Conservation (phyloP, 768 basidiomycete species). For the Hortiboletus campestris region DNA sequence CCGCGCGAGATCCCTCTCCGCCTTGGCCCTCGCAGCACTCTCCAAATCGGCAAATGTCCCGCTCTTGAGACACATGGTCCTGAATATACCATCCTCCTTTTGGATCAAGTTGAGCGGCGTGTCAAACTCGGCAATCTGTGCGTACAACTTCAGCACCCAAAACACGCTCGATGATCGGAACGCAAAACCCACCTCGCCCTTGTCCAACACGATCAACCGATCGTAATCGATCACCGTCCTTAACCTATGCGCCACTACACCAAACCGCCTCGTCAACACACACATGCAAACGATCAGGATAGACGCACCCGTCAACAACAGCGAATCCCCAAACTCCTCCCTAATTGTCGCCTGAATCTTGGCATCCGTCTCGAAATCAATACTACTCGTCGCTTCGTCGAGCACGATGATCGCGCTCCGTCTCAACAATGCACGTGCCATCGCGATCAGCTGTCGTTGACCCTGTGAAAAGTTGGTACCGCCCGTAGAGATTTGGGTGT, state of each 20-base stretch:
- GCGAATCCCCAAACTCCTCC: slow-evolving; percentile 74
- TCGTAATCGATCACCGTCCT: slow-evolving; percentile 82
- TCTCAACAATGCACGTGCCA: slow-evolving; percentile 77
- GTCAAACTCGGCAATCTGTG: slow-evolving; percentile 62
- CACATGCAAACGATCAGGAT: too few relatives aligned
- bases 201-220: slow-evolving; percentile 74
- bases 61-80: slow-evolving; percentile 69
- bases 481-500: slow-evolving; percentile 80
- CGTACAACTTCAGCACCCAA: neutral
- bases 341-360: slow-evolving; percentile 89
- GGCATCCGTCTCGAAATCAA: slow-evolving; percentile 84
- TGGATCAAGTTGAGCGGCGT: slow-evolving; percentile 67
- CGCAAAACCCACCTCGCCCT: slow-evolving; percentile 24
- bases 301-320: slow-evolving; percentile 66
- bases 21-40: slow-evolving; percentile 48
- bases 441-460: slow-evolving; percentile 83
- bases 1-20: slow-evolving; percentile 15
- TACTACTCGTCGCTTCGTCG: slow-evolving; percentile 84
- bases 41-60: slow-evolving; percentile 64
- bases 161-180: neutral
- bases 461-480: slow-evolving; percentile 93
- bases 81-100: slow-evolving; percentile 62
- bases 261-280: neutral
- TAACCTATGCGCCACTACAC: slow-evolving; percentile 63
- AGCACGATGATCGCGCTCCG: slow-evolving; percentile 72